Evolutionary conservation across 129 eudicot genomes (phyloP), one percentile per base, ranked within the genome.

Genomic region (Deinandra increscens): DNA sequence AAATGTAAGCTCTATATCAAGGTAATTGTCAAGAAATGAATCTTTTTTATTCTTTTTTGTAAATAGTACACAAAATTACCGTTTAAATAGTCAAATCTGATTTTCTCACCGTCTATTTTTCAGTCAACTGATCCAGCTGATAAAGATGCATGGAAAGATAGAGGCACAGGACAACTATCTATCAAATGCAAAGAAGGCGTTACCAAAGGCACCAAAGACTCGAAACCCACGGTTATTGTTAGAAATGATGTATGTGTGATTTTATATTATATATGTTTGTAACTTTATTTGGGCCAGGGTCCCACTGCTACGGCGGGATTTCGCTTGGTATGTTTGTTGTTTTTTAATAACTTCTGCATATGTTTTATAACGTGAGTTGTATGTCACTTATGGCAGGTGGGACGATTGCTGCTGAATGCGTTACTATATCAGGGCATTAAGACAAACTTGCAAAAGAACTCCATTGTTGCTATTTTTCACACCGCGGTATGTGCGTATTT

Each of bases 1-100:
- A 94, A 87, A 84, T 94, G 99, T 80, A 94, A 89, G 66, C 93
- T 94, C 69, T 94, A 89, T 80, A 82, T 94, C 14, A 94, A 94
- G 97, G 99, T 89, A 87, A 70, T 66, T 15, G 53, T 60, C n/a
- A 2, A 51, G 31, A 26, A 26, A 26, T 26, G 31, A 26, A 26
- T 26, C 9, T 9, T 54, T 26, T 26, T 26, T 1, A 26, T 3
- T 26, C 3, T 1, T 26, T 26, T 26, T 18, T 49, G 36, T 22
- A 23, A 54, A 23, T 55, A 55, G 12, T 55, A 9, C 26, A 55
- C 62, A 55, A 15, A 55, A 22, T 55, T 17, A 13, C 1, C 15
- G 41, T 58, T 41, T 56, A n/a, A 48, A n/a, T 36, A 13, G 4
- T 37, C 53, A 11, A 51, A 54, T 55, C 50, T 41, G 63, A 66